Conservation (phyloP, 2,329 filamentous ascomycete genomes). For the Coniochaeta hoffmannii region DNA sequence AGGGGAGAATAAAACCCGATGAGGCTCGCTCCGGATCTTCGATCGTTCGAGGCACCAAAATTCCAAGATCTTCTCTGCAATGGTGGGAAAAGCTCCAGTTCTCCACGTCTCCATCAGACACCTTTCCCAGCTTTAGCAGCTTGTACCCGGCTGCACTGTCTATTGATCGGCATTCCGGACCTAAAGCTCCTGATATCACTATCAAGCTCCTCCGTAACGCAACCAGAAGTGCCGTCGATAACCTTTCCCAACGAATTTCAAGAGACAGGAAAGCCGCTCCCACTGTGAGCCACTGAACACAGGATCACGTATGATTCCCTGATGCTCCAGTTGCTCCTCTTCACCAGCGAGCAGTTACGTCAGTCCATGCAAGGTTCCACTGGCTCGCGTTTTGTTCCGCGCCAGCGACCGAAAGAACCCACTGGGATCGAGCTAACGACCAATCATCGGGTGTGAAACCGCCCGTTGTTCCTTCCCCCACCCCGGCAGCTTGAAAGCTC, state of each 20-base stretch:
- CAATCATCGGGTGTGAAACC: background rate
- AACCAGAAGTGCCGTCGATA: background rate
- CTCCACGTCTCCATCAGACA: background rate
- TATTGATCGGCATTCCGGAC: background rate
- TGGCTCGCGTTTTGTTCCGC: slow-evolving; percentile 1
- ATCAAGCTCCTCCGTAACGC: background rate
- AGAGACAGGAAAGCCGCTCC: background rate
- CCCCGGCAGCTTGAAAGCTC: background rate
- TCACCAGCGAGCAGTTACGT: background rate
- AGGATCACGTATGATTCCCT: background rate
- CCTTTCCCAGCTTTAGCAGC: background rate
- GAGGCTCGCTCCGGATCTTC: slow-evolving; percentile 1
- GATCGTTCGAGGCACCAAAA: background rate
- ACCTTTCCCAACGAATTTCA: background rate
- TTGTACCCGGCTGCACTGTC: background rate
- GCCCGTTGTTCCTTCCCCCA: background rate
- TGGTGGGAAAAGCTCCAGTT: background rate
- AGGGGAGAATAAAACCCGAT: background rate
- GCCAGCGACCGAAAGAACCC: background rate
- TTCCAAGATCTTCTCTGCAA: background rate
- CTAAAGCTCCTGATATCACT: background rate
- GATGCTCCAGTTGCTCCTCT: background rate
- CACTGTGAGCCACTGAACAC: background rate
- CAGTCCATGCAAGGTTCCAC: background rate
- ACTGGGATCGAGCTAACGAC: background rate